Evolutionary conservation across 2,329 filamentous ascomycete species (phyloP), one percentile per base, ranked within the genome.

Genomic region (Fusarium domesticum): DNA sequence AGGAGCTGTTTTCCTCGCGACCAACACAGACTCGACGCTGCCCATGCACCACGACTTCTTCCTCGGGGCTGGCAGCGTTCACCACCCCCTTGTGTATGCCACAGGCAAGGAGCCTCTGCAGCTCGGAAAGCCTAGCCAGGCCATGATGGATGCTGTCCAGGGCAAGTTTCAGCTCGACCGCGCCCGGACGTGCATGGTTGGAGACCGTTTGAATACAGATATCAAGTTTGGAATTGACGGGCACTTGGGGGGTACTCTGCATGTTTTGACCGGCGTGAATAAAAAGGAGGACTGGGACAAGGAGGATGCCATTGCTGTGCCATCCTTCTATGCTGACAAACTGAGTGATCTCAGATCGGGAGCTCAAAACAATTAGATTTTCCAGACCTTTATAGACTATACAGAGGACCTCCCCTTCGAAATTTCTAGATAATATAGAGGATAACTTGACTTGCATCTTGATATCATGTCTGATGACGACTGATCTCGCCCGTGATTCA

Each of bases 71-170:
- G 93, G 93, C 1, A 85, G 88, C 2, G 84, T 89, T 52, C 84
- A 85, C 38, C 82, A 88, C 18, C 89, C 90, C 2, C 70, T 98
- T 47, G 75, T 85, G 42, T 85, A 86, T 64, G 89, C 89, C 75
- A 74, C 79, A 4, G 75, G 75, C 15, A 70, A 80, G 64, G 76
- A 86, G 59, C 92, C 93, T 1, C 69, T 89, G 23, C 83, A 88
- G 3, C 72, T 97, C 32, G 93, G 93, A 1, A 98, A 98, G 72
- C 93, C 93, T 3, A 96, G 89, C 64, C 90, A 96, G 72, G 92
- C 92, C 4, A 98, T 98, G 93, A 96, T 98, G 92, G 92, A 97
- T 66, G 90, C 93, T 3, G 87, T 98, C 45, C 92, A 97, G 73
- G 92, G 92, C 46, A 96, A 95, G 69, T 96, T 97, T 67, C 78